Evolutionary conservation across 2,329 filamentous ascomycete species (phyloP).

Genomic region (Hansfordia pulvinata): DNA sequence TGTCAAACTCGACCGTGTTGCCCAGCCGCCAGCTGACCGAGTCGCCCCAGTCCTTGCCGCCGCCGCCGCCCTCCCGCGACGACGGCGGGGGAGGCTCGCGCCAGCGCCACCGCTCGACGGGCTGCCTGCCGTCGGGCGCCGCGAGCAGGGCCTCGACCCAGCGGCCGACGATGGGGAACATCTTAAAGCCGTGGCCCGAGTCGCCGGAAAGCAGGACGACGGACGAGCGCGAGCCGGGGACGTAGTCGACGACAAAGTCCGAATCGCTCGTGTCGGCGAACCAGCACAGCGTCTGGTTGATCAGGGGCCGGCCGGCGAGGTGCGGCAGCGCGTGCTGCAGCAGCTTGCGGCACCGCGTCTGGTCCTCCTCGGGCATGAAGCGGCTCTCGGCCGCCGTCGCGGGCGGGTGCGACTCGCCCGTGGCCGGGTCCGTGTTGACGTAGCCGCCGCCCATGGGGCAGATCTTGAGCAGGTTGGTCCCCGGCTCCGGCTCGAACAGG

Average conservation of each 20-base stretch:
- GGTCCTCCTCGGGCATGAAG: constrained; percentile 39
- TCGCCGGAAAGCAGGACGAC: constrained; percentile 40
- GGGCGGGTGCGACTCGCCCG: constrained; percentile 24
- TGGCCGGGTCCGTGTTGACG: not conserved
- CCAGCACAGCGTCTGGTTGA: constrained; percentile 46
- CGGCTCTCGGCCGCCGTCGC: constrained; percentile 24
- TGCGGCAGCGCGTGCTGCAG: constrained; percentile 10
- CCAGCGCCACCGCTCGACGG: constrained; percentile 35
- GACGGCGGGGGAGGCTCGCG: no score
- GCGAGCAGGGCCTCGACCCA: constrained; percentile 36
- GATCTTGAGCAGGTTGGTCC: constrained; percentile 43
- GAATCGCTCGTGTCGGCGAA: constrained; percentile 47
- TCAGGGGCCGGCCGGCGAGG: constrained; percentile 29
- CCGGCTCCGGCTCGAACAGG: constrained; percentile 50
- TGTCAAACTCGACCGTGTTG: not conserved
- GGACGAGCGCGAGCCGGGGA: constrained; percentile 30
- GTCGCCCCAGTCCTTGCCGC: not conserved
- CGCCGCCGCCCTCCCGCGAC: no score
- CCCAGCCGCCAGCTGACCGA: constrained; percentile 1
- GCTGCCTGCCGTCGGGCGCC: constrained; percentile 27
- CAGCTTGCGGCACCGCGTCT: constrained; percentile 26
- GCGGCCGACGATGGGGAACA: constrained; percentile 44
- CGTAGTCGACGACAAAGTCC: constrained; percentile 45
- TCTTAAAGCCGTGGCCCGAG: constrained; percentile 50
- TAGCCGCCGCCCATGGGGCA: constrained; percentile 46